Evolutionary conservation across 2,329 filamentous ascomycete species (phyloP).

Genomic region (Helotiales sp.): DNA sequence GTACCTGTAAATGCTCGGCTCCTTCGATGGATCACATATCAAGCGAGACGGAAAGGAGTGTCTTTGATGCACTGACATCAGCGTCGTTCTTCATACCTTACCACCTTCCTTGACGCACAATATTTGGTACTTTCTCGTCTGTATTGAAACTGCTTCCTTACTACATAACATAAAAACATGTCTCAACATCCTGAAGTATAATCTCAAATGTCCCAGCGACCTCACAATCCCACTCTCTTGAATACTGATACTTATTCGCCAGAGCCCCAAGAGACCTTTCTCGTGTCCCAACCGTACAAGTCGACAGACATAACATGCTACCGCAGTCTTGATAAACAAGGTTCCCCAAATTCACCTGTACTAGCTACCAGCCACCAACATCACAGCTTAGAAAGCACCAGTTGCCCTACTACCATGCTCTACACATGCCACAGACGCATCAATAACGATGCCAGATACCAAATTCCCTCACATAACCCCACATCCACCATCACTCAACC

Average conservation of each 20-base stretch:
- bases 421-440: not conserved
- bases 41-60: not conserved
- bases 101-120: conserved; percentile 54
- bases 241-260: no score
- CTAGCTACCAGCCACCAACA: no score
- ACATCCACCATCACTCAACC: conserved; percentile 62
- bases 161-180: not conserved
- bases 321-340: no score
- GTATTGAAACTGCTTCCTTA: not conserved
- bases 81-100: not conserved
- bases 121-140: not conserved
- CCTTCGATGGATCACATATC: not conserved
- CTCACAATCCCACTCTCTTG: no score
- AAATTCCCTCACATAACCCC: conserved; percentile 50
- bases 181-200: no score
- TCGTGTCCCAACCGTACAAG: no score
- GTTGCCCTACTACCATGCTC: not conserved
- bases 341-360: no score
- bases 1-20: not conserved
- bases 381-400: not conserved
- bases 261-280: no score
- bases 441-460: no score
- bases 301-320: no score
- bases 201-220: no score
- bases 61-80: not conserved